Evolutionary conservation across 345 rosid species (phyloP).

Genomic region (Ceriops decandra): DNA sequence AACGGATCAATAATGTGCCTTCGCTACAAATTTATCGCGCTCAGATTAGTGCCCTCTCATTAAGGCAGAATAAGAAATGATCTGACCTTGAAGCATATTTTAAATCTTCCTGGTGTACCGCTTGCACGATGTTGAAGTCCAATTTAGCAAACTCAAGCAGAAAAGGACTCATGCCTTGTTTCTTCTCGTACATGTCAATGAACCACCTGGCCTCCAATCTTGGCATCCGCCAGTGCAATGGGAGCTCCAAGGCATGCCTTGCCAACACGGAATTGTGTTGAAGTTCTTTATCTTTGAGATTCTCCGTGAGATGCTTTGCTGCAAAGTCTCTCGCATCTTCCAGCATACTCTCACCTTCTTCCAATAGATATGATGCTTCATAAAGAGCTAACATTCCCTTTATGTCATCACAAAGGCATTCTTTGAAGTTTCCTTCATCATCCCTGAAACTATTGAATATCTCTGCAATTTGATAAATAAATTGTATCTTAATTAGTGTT

Average conservation of each 20-base stretch:
- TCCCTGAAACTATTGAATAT: constrained; percentile 13
- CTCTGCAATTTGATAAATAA: constrained; percentile 9
- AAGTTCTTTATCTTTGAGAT: background rate
- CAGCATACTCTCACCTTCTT: constrained; percentile 18
- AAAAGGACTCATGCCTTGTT: constrained; percentile 16
- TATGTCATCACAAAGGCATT: constrained; percentile 4
- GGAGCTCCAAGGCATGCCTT: constrained; percentile 31
- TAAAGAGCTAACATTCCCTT: constrained; percentile 16
- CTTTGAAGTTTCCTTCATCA: constrained; percentile 10
- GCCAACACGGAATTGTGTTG: constrained; percentile 21
- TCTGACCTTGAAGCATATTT: constrained; percentile 31
- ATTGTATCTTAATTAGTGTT: background rate
- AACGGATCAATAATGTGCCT: background rate
- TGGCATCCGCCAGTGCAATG: constrained; percentile 40
- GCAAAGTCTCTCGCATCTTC: constrained; percentile 18
- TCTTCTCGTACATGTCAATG: constrained; percentile 29
- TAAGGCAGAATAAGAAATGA: too few relatives aligned
- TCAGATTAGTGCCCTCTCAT: too few relatives aligned
- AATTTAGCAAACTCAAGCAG: constrained; percentile 41
- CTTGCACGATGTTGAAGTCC: constrained; percentile 44
- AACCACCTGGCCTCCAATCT: constrained; percentile 53
- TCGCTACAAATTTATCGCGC: too few relatives aligned
- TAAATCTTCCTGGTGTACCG: constrained; percentile 40
- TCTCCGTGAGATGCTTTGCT: background rate
- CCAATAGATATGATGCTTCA: constrained; percentile 14